A percentile compares a stretch with the other conserved stretches of the same genome.
phyloP scores from a whole-genome alignment of 2,329 filamentous ascomycete genomes.

The Niveomyces coronatus region DNA sequence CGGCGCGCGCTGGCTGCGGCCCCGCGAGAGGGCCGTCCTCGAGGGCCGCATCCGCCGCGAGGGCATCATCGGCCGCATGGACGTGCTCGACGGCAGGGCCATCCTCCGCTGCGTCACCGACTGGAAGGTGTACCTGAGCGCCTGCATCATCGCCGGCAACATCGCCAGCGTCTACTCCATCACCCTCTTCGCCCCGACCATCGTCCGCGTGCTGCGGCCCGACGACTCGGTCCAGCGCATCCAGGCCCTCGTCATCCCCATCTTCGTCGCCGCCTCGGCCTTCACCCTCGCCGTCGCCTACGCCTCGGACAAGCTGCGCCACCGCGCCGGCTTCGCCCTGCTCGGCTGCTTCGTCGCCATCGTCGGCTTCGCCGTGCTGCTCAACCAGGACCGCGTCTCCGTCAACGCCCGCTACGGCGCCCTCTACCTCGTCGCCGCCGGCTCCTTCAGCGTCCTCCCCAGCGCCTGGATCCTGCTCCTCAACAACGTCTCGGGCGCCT shows the following conservation, averaged over 20 bases:
- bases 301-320: constrained; percentile 5
- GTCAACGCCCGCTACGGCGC: constrained; percentile 7
- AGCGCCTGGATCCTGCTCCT: constrained; percentile 9
- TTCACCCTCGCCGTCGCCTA: constrained; percentile 6
- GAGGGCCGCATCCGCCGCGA: constrained; percentile 5
- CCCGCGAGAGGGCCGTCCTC: not conserved
- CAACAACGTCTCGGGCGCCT: constrained; percentile 8
- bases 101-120: constrained; percentile 6
- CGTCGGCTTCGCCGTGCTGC: constrained; percentile 4
- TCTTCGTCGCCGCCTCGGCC: constrained; percentile 7
- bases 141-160: constrained; percentile 6
- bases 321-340: constrained; percentile 6
- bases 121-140: constrained; percentile 9
- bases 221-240: constrained; percentile 2
- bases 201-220: constrained; percentile 5
- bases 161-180: constrained; percentile 8
- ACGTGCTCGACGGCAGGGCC: constrained; percentile 1
- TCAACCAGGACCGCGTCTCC: constrained; percentile 3
- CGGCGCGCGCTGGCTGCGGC: constrained; percentile 2
- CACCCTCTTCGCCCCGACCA: constrained; percentile 9
- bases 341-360: constrained; percentile 7
- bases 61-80: constrained; percentile 9
- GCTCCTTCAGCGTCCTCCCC: constrained; percentile 7
- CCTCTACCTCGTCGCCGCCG: constrained; percentile 6
- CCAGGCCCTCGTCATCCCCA: constrained; percentile 8